phyloP scores from a whole-genome alignment of 176 grass and related monocot genomes.

The Melocanna baccifera region DNA sequence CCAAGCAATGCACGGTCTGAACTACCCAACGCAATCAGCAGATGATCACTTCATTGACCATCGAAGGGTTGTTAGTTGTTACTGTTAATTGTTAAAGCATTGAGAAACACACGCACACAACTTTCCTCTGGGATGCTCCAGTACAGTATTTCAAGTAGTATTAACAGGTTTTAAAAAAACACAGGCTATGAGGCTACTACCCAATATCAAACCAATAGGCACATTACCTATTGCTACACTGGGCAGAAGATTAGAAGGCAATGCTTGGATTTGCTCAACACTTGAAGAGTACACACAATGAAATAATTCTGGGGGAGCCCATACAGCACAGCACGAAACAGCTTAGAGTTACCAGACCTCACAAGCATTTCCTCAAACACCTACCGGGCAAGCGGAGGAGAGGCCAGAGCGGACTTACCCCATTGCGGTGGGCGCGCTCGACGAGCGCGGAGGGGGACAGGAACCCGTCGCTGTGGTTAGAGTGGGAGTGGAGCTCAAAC shows the following conservation, averaged over 20 bases:
- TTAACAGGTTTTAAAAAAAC: too few relatives aligned
- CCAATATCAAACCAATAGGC: too few relatives aligned
- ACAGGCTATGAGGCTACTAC: too few relatives aligned
- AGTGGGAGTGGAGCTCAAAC: constrained; percentile 91
- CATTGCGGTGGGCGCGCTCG: constrained; percentile 71
- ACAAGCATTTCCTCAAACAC: constrained; percentile 34
- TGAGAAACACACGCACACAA: not conserved
- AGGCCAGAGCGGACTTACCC: constrained; percentile 23
- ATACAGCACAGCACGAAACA: not conserved
- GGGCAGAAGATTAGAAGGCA: not conserved
- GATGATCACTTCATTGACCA: not conserved
- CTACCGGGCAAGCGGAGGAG: not conserved
- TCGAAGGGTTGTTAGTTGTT: not conserved
- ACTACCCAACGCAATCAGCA: not conserved
- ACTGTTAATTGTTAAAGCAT: not conserved
- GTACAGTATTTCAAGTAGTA: not conserved
- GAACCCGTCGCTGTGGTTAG: constrained; percentile 85
- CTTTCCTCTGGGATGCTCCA: not conserved
- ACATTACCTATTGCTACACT: not conserved
- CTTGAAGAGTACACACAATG: not conserved
- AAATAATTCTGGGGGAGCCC: not conserved
- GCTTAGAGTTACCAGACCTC: not conserved
- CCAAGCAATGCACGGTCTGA: not conserved
- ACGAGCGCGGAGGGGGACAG: constrained; percentile 84
- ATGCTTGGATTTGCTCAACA: not conserved